Percentiles rank a stretch among this genome's conserved stretches.
These are phyloP conservation scores for Colletotrichum phormii DNA, from an alignment of 2,329 filamentous ascomycete species.

Conservation along the genomic window DNA sequence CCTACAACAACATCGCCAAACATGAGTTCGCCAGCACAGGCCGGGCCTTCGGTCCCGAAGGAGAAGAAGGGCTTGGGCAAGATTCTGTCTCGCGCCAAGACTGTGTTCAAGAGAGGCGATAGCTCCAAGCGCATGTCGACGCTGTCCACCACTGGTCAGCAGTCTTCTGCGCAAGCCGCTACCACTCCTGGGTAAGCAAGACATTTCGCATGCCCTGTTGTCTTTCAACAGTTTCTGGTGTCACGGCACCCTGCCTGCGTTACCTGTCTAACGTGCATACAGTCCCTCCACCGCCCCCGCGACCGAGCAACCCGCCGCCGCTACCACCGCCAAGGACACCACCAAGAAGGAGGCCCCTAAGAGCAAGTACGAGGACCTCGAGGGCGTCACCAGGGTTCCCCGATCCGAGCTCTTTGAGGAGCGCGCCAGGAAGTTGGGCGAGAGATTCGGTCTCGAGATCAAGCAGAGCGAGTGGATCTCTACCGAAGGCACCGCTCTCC, in stretches of 20 bases:
- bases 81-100: slow-evolving; percentile 62
- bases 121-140: slow-evolving; percentile 37
- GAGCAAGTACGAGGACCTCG: slow-evolving; percentile 37
- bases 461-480: slow-evolving; percentile 65
- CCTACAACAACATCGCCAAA: slow-evolving; percentile 18
- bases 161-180: slow-evolving; percentile 21
- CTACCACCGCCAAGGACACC: slow-evolving; percentile 30
- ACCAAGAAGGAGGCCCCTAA: slow-evolving; percentile 35
- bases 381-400: slow-evolving; percentile 53
- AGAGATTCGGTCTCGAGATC: slow-evolving; percentile 67
- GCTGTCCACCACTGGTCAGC: slow-evolving; percentile 23
- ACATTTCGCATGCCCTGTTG: neutral
- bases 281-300: slow-evolving; percentile 21
- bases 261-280: slow-evolving; percentile 16
- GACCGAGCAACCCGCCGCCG: slow-evolving; percentile 11
- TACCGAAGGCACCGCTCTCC: slow-evolving; percentile 66
- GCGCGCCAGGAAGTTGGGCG: slow-evolving; percentile 65
- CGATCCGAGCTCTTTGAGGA: slow-evolving; percentile 66
- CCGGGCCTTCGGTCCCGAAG: slow-evolving; percentile 48
- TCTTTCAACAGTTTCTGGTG: neutral
- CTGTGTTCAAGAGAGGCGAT: slow-evolving; percentile 60
- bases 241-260: neutral
- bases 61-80: slow-evolving; percentile 61
- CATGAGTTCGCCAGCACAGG: slow-evolving; percentile 58
- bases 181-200: slow-evolving; percentile 27